phyloP scores from a whole-genome alignment of 2,329 filamentous ascomycete species.

The Pseudomassariella vexata region DNA sequence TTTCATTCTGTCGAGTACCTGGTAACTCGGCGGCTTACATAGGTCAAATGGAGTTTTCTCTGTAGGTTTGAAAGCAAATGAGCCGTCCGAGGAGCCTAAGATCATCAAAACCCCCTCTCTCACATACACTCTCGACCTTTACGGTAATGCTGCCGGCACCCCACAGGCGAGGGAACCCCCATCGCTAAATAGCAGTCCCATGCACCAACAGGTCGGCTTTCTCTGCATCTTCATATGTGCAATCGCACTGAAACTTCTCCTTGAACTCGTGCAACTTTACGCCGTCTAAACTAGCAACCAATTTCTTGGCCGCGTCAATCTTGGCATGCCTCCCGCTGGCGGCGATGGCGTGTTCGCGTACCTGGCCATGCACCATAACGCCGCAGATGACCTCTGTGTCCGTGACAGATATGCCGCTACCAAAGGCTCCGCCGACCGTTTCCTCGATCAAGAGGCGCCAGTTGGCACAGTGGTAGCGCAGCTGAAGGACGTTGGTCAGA shows the following conservation, averaged over 20 bases:
- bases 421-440: slow-evolving; percentile 33
- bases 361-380: slow-evolving; percentile 67
- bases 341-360: slow-evolving; percentile 57
- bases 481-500: slow-evolving; percentile 58
- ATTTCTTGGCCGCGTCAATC: slow-evolving; percentile 55
- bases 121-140: too few relatives aligned
- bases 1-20: too few relatives aligned
- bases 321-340: slow-evolving; percentile 70
- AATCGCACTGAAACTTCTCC: slow-evolving; percentile 57
- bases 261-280: slow-evolving; percentile 53
- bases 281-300: slow-evolving; percentile 39
- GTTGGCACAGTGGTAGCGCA: slow-evolving; percentile 57
- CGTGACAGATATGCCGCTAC: slow-evolving; percentile 22
- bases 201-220: slow-evolving; percentile 10
- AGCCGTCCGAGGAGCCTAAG: too few relatives aligned
- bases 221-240: slow-evolving; percentile 26
- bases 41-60: too few relatives aligned
- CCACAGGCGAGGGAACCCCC: too few relatives aligned
- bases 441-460: slow-evolving; percentile 52
- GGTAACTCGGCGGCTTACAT: too few relatives aligned
- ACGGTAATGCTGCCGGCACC: too few relatives aligned
- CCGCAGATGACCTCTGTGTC: slow-evolving; percentile 59
- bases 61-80: too few relatives aligned
- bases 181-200: slow-evolving; percentile 5
- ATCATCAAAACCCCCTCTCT: too few relatives aligned